Percentiles rank a stretch among this genome's conserved stretches.
phyloP scores from a whole-genome alignment of 2,329 filamentous ascomycete genomes.

The Fusarium sp. region DNA sequence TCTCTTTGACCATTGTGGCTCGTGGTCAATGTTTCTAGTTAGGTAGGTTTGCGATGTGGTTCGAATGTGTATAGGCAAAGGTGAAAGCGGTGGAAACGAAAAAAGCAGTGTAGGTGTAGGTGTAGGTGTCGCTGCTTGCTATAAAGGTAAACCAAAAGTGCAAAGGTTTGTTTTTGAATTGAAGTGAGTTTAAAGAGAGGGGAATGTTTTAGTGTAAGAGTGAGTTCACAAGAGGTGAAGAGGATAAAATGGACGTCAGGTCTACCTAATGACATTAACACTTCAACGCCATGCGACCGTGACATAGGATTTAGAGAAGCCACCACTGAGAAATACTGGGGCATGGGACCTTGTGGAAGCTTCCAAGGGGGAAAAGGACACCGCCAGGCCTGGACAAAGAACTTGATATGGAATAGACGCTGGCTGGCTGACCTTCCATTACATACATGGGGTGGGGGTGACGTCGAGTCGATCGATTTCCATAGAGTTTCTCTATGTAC shows the following conservation, averaged over 20 bases:
- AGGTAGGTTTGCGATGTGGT: constrained; percentile 16
- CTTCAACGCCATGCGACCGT: constrained; percentile 36
- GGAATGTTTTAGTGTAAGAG: constrained; percentile 29
- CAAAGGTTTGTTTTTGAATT: constrained; percentile 10
- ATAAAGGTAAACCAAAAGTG: constrained; percentile 24
- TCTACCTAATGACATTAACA: constrained; percentile 34
- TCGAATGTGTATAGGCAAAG: constrained; percentile 6
- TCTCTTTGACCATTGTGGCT: constrained; percentile 87
- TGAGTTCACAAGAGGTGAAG: constrained; percentile 43
- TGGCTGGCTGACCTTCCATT: constrained; percentile 9
- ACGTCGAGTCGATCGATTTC: constrained; percentile 45
- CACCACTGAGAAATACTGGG: constrained; percentile 42
- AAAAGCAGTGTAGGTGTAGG: neutral
- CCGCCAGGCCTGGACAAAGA: constrained; percentile 18
- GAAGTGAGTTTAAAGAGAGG: constrained; percentile 23
- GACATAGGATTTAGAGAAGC: constrained; percentile 28
- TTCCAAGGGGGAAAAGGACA: constrained; percentile 35
- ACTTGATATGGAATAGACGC: constrained; percentile 36
- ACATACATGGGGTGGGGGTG: constrained; percentile 31
- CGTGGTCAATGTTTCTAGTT: constrained; percentile 19
- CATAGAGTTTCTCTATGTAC: constrained; percentile 16
- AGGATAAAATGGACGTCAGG: constrained; percentile 32
- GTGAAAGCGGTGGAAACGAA: constrained; percentile 22
- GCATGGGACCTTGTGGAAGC: constrained; percentile 53
- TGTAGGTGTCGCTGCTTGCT: constrained; percentile 20